These are phyloP conservation scores for Saraca asoca DNA, from an alignment of 331 rosid species.

Conservation along the genomic window DNA sequence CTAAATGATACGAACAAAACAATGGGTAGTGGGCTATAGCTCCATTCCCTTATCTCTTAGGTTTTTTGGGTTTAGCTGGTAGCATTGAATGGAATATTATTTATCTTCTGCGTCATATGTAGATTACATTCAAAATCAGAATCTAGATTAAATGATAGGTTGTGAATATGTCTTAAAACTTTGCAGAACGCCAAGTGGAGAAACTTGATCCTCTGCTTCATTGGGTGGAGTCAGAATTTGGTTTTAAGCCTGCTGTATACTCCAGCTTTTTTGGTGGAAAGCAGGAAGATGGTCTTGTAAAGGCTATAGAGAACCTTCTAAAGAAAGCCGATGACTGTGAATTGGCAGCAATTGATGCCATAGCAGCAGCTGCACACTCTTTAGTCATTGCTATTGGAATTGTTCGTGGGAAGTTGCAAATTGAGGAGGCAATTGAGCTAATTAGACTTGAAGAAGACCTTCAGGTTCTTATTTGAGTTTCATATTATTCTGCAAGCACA, in stretches of 20 bases:
- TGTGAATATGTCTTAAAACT: neutral
- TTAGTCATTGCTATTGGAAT: conserved; percentile 66
- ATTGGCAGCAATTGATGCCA: conserved; percentile 88
- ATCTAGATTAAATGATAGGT: neutral
- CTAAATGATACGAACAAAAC: conserved; percentile 17
- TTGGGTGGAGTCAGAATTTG: conserved; percentile 85
- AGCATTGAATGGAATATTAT: neutral
- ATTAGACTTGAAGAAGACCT: conserved; percentile 91
- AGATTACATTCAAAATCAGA: neutral
- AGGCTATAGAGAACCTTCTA: conserved; percentile 63
- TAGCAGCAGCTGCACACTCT: conserved; percentile 83
- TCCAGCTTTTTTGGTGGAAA: conserved; percentile 79
- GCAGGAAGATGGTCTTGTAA: conserved; percentile 76
- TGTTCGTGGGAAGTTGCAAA: conserved; percentile 64
- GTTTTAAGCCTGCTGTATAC: conserved; percentile 72
- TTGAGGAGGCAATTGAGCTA: conserved; percentile 81
- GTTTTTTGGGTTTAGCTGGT: neutral
- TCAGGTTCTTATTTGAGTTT: conserved; percentile 56
- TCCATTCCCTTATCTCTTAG: conserved; percentile 1
- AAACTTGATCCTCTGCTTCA: conserved; percentile 77
- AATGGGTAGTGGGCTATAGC: conserved; percentile 6
- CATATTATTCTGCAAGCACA: neutral
- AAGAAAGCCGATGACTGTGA: conserved; percentile 77
- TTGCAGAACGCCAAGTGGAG: conserved; percentile 78
- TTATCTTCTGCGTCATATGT: neutral